Conservation (phyloP, 2,329 filamentous ascomycete species). For the Gaeumannomyces tritici region DNA sequence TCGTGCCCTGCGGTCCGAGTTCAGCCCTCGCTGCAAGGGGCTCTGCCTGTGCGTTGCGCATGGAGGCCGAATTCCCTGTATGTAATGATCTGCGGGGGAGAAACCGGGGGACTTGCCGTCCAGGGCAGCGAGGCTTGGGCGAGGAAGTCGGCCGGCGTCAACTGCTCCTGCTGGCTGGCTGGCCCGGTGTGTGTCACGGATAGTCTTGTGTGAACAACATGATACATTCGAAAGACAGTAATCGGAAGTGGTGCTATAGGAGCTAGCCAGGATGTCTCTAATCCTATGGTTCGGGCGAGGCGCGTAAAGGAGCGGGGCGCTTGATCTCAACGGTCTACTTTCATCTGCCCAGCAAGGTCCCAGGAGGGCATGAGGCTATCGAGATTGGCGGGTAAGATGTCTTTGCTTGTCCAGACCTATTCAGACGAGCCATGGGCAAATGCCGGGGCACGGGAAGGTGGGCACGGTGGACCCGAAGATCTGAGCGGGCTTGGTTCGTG, state of each 20-base stretch:
- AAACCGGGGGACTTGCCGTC: background rate
- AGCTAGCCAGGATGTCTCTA: background rate
- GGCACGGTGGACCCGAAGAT: too few relatives aligned
- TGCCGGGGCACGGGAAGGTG: too few relatives aligned
- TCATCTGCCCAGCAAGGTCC: too few relatives aligned
- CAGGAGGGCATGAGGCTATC: background rate
- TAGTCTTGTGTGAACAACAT: background rate
- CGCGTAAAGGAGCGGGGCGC: background rate
- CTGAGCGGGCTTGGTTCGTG: too few relatives aligned
- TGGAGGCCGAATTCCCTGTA: background rate
- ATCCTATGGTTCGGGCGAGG: background rate
- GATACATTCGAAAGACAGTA: background rate
- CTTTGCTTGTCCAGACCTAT: background rate
- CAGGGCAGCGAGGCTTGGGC: background rate
- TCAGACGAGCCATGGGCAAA: background rate
- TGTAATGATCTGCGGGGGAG: background rate
- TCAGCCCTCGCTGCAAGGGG: background rate
- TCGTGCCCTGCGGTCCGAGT: background rate
- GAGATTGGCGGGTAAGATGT: background rate
- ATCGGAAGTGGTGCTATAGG: background rate
- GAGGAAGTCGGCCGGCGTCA: background rate
- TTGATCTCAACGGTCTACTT: background rate
- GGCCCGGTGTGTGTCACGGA: background rate
- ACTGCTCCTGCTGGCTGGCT: background rate
- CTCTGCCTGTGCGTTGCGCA: background rate